Conservation (phyloP, 139 green algal species). For the Dunaliella primolecta region DNA sequence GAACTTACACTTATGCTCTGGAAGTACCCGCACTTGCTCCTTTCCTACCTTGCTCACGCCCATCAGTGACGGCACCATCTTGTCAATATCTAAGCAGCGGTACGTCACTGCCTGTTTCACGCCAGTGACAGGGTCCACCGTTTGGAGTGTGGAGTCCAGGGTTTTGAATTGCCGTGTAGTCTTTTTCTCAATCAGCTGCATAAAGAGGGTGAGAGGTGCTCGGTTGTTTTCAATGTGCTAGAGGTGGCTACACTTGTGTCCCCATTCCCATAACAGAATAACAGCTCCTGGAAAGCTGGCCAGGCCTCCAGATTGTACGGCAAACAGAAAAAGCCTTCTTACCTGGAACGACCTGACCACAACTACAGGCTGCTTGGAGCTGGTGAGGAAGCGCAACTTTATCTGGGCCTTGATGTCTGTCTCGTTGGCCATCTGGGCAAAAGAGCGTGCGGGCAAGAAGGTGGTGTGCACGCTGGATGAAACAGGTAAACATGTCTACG, state of each 20-base stretch:
- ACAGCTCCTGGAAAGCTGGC: no score
- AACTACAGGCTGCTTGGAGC: constrained; percentile 65
- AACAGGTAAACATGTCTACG: no score
- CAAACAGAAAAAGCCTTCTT: neutral
- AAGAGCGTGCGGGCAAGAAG: neutral
- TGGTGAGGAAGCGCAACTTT: constrained; percentile 84
- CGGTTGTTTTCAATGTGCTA: no score
- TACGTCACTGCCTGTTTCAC: constrained; percentile 60
- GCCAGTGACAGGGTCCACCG: constrained; percentile 64
- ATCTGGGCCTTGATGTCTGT: constrained; percentile 96
- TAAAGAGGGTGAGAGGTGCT: neutral
- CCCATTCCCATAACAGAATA: no score
- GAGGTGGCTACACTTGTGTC: no score
- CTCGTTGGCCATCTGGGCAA: constrained; percentile 75
- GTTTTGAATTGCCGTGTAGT: constrained; percentile 77
- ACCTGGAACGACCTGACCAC: constrained; percentile 81
- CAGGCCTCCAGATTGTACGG: no score
- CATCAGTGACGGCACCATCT: constrained; percentile 88
- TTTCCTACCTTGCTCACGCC: constrained; percentile 79
- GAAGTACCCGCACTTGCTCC: no score
- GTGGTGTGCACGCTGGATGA: no score
- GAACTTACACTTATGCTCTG: no score
- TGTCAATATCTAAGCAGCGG: constrained; percentile 83
- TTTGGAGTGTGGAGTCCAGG: constrained; percentile 74
- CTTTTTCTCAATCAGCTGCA: constrained; percentile 63